Evolutionary conservation across 345 rosid species (phyloP).

Genomic region (Aquilaria sinensis): DNA sequence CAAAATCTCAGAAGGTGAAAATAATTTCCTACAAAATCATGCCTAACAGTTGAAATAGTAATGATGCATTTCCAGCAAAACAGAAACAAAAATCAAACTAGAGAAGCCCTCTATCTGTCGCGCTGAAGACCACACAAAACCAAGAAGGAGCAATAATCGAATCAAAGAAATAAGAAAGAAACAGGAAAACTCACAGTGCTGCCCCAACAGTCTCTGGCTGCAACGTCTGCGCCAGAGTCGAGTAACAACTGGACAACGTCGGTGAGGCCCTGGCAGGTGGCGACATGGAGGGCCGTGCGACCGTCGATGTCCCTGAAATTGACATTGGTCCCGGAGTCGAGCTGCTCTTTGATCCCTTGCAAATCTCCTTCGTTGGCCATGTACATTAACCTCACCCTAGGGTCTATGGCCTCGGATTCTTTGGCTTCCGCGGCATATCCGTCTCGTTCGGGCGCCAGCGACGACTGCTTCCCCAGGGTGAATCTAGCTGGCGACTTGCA

Average conservation of each 20-base stretch:
- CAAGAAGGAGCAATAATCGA: neutral
- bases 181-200: constrained; percentile 37
- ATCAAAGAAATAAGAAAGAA: neutral
- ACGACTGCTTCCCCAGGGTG: constrained; percentile 54
- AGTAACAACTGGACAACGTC: constrained; percentile 44
- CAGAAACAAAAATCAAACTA: too few species aligned
- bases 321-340: constrained; percentile 60
- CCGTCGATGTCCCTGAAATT: constrained; percentile 63
- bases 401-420: constrained; percentile 24
- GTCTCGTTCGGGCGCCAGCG: constrained; percentile 43
- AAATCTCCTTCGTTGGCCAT: constrained; percentile 70
- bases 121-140: neutral
- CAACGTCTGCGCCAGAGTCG: constrained; percentile 41
- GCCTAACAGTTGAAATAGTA: too few species aligned
- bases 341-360: constrained; percentile 49
- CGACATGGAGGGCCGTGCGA: constrained; percentile 75
- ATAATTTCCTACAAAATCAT: too few species aligned
- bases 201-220: constrained; percentile 53
- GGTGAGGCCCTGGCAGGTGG: constrained; percentile 67
- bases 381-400: constrained; percentile 67
- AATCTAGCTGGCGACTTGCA: constrained; percentile 43
- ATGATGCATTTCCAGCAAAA: too few species aligned
- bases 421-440: constrained; percentile 12
- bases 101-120: too few species aligned
- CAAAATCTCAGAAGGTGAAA: too few species aligned